Conservation (phyloP, 2,329 filamentous ascomycete genomes). For the Didymellaceae sp. region DNA sequence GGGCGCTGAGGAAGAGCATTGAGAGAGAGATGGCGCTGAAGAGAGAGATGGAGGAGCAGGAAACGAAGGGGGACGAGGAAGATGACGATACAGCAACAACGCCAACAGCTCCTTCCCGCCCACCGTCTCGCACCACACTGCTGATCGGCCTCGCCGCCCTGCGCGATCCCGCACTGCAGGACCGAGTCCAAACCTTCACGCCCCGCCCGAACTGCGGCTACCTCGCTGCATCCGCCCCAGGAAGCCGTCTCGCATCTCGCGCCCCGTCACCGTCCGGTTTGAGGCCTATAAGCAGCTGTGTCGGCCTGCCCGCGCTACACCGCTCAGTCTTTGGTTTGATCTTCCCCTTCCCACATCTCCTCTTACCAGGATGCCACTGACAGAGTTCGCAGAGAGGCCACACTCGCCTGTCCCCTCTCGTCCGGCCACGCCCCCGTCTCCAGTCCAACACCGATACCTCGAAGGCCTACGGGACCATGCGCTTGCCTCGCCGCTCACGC, state of each 20-base stretch:
- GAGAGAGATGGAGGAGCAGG: no score
- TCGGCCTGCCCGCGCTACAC: not conserved
- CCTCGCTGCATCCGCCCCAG: conserved; percentile 37
- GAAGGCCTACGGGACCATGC: no score
- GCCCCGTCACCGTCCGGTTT: conserved; percentile 17
- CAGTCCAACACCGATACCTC: no score
- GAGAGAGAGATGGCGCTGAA: conserved; percentile 3
- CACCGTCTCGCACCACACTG: not conserved
- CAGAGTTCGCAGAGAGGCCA: no score
- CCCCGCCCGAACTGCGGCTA: conserved; percentile 29
- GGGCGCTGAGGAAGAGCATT: conserved; percentile 19
- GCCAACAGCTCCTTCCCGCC: no score
- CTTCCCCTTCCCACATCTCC: no score
- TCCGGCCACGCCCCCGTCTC: no score
- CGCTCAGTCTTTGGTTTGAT: not conserved
- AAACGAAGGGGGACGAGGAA: not conserved
- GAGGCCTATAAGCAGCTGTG: conserved; percentile 1
- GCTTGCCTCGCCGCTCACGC: no score
- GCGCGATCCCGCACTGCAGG: not conserved
- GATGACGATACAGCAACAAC: not conserved
- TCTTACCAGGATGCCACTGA: not conserved
- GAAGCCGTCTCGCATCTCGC: conserved; percentile 23
- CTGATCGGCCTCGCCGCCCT: not conserved
- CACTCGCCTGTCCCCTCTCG: no score
- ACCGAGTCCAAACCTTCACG: conserved; percentile 13